Base-by-base conservation (phyloP, 2,329 filamentous ascomycete species). In the Aspergillus terreus region DNA sequence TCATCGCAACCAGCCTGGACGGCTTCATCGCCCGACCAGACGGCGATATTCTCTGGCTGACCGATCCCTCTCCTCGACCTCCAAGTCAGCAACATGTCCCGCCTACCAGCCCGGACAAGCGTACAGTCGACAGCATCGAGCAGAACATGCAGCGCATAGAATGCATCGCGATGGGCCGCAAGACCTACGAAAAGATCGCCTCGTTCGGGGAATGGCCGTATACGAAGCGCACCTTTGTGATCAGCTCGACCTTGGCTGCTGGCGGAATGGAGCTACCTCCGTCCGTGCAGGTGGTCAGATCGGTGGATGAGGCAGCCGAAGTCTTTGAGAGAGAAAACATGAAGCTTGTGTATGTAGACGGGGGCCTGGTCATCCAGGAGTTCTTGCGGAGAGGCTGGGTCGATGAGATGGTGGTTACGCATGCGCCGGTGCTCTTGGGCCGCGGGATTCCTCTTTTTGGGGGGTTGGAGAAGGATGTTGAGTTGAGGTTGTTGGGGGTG, bases 361-460 rank as follows among this genome's bases (percentile, higher is more conserved):
- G 52, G 2, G 52, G 53, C 2, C 21, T 47, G 46, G 38, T 46
- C n/a, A 43, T 52, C 1, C 43, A 44, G 43, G 50, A 43, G 44
- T 55, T 52, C 32, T 23, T 55, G 19, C 43, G 17, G 2, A 32
- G 50, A 14, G 53, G 53, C 6, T 55, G 49, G 49, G 23, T 55
- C 7, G 53, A 55, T 46, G 53, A 55, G 50, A 40, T 52, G 41
- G 44, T 55, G 1, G 25, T 55, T 25, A 55, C 53, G 14, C 21
- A 23, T 35, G 46, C 50, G 12, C 50, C 53, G 12, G 27, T 52
- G n/a, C 10, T 55, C 9, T 25, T 55, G 11, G 49, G 49, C 4
- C 12, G 25, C 1, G 49, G 46, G 12, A 46, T 36, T 4, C 25
- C 11, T 2, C 30, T 55, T 32, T 55, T 52, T 47, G 40, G 25